These are phyloP conservation scores for Aegilops speltoides DNA, from an alignment of 176 grass and related monocot species.

Conservation along the genomic window DNA sequence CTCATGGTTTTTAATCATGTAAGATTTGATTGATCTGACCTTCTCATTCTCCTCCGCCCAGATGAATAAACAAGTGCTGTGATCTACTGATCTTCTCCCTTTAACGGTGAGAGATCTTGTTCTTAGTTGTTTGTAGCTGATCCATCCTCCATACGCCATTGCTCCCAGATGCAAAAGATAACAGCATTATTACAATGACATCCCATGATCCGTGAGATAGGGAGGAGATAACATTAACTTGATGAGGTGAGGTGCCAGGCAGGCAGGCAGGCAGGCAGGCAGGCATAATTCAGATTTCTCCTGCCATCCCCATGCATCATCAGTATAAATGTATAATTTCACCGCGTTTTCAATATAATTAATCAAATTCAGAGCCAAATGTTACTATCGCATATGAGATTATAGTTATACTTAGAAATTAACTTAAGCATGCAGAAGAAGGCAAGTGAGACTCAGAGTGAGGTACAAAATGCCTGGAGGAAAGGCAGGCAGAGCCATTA, in stretches of 20 bases:
- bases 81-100: conserved; percentile 10
- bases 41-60: not conserved
- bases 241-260: not conserved
- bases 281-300: conserved; percentile 14
- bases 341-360: not conserved
- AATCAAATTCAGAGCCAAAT: not conserved
- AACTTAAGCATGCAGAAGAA: not conserved
- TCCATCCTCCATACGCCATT: conserved; percentile 29
- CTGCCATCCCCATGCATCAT: not conserved
- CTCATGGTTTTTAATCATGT: not conserved
- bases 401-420: not conserved
- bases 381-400: not conserved
- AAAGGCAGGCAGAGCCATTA: not conserved
- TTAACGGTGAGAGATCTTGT: conserved; percentile 17
- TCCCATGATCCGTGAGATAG: not conserved
- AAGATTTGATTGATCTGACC: conserved; percentile 41
- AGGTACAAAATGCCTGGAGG: not conserved
- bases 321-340: too few species aligned
- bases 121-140: not conserved
- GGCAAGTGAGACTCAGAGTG: not conserved
- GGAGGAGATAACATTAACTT: conserved; percentile 22
- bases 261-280: not conserved
- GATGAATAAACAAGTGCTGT: not conserved
- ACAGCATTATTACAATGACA: not conserved
- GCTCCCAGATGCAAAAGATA: conserved; percentile 3